Base-by-base conservation (phyloP, 495 filamentous ascomycete species). In the Penicillium turbatum region DNA sequence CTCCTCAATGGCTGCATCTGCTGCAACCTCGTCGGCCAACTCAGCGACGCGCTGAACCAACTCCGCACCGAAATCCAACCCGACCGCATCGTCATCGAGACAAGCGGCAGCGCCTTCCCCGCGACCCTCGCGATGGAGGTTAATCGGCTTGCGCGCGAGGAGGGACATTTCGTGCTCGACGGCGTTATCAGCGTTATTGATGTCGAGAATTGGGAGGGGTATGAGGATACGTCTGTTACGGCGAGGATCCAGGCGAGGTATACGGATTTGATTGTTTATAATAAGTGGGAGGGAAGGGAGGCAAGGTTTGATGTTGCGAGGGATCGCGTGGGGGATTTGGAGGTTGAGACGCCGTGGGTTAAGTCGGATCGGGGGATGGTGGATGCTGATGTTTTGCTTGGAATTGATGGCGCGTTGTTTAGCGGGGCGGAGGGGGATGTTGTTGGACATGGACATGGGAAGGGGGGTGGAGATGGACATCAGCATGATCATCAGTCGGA, bases 1-100 rank as follows among this genome's bases (percentile, higher is more conserved):
- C 77, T 98, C 3, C 84, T 97, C 16, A 92, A 95, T 63, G 93
- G 93, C 56, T 98, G 93, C 70, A 97, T 98, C 64, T 98, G 93
- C 78, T 98, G 93, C 74, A 98, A 97, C 65, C 85, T 97, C 13
- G 91, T 98, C 47, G 93, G 93, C 3, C 88, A 93, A 68, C 81
- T 98, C 21, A 80, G 82, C 60, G 81, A 86, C 45, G 92, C 92
- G 0, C 83, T 98, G 2, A 66, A 80, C 4, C 81, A 90, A 49
- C 83, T 97, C 12, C 76, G 78, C 42, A 63, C 72, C 35, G 72
- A 79, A 34, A 74, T 82, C 11, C 27, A 55, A 0, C 92, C 90
- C 0, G 87, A 96, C 66, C 79, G 93, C 19, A 93, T 98, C 66
- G 81, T 97, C 41, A 86, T 98, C 68, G 93, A 98, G 78, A 97